These are phyloP conservation scores for Lentinula guzmanii DNA, from an alignment of 768 basidiomycete species.

Conservation along the genomic window DNA sequence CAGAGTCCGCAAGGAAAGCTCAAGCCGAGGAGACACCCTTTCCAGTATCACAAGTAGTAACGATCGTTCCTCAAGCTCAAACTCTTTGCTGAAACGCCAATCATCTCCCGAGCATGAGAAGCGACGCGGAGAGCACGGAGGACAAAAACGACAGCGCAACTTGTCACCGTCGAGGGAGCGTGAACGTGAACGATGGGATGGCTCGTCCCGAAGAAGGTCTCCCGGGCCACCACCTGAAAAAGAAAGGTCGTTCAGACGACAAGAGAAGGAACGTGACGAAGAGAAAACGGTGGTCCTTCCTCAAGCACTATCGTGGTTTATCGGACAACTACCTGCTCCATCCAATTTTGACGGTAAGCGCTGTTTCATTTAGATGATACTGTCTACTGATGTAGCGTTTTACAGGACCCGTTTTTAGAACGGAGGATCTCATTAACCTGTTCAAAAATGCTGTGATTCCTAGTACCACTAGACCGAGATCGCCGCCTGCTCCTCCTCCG, in stretches of 20 bases:
- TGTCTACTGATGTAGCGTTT: background rate
- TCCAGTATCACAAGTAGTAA: background rate
- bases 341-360: constrained; percentile 73
- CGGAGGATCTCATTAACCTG: constrained; percentile 84
- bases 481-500: constrained; percentile 56
- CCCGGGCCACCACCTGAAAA: constrained; percentile 25
- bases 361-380: constrained; percentile 7
- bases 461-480: constrained; percentile 45
- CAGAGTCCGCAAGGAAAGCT: constrained; percentile 24
- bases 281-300: constrained; percentile 37
- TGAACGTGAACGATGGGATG: constrained; percentile 21
- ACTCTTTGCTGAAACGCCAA: background rate
- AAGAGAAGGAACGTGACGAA: constrained; percentile 31
- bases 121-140: constrained; percentile 17
- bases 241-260: background rate
- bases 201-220: constrained; percentile 20
- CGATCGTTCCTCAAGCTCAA: background rate
- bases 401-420: constrained; percentile 82
- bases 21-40: background rate
- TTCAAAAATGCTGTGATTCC: constrained; percentile 81
- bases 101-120: constrained; percentile 7
- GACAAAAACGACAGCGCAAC: constrained; percentile 28
- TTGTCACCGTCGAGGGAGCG: constrained; percentile 20
- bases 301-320: constrained; percentile 56
- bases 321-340: constrained; percentile 71